These are phyloP conservation scores for Penicillium turbatum DNA, from an alignment of 495 filamentous ascomycete genomes.

Conservation along the genomic window DNA sequence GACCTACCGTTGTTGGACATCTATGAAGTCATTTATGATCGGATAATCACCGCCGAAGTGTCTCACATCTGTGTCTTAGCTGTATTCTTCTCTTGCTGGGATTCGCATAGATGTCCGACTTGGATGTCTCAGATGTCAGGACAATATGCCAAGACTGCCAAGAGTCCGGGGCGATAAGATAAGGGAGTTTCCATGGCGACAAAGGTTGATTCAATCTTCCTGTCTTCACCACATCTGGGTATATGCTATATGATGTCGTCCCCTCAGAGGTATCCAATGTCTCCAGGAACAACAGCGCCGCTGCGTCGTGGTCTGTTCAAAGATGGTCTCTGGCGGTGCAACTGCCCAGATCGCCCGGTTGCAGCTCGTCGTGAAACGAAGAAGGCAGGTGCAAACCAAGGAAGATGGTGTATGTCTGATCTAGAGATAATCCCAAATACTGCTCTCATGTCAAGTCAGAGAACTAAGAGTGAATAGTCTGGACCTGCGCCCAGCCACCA, in stretches of 20 bases:
- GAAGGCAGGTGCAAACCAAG: constrained; percentile 63
- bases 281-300: constrained; percentile 31
- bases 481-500: constrained; percentile 56
- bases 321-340: constrained; percentile 58
- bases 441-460: not conserved
- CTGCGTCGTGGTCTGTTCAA: constrained; percentile 52
- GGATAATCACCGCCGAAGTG: not conserved
- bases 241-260: not conserved
- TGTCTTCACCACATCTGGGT: not conserved
- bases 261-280: constrained; percentile 17
- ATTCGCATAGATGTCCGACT: not conserved
- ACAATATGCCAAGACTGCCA: constrained; percentile 1
- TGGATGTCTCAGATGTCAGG: not conserved
- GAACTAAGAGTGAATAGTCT: constrained; percentile 43
- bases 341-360: constrained; percentile 60
- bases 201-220: not conserved
- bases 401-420: constrained; percentile 47
- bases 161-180: constrained; percentile 9
- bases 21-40: not conserved
- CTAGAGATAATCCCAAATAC: not conserved
- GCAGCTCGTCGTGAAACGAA: constrained; percentile 58
- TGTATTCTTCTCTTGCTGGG: not conserved
- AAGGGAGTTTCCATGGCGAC: constrained; percentile 8
- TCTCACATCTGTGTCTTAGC: not conserved
- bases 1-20: not conserved